phyloP scores from a whole-genome alignment of 805 yeast genomes.

The Saccharomycopsis selenospora region DNA sequence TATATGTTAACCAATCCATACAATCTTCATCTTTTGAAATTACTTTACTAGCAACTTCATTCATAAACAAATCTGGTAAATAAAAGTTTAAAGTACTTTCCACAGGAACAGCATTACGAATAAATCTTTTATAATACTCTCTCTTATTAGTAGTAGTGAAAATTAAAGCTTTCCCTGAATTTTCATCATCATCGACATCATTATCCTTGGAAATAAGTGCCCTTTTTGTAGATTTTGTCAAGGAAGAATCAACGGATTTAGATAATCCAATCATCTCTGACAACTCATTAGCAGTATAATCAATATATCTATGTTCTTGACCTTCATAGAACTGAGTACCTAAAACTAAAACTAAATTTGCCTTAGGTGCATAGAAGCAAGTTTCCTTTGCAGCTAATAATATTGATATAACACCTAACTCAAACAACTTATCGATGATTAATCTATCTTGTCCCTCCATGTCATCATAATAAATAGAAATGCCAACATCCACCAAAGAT shows the following conservation, averaged over 20 bases:
- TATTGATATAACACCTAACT: slow-evolving; percentile 43
- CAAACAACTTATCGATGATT: slow-evolving; percentile 48
- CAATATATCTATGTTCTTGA: slow-evolving; percentile 59
- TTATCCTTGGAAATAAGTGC: slow-evolving; percentile 26
- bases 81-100: slow-evolving; percentile 63
- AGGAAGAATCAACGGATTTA: slow-evolving; percentile 12
- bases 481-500: slow-evolving; percentile 45
- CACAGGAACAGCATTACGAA: slow-evolving; percentile 69
- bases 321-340: slow-evolving; percentile 73
- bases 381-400: slow-evolving; percentile 59
- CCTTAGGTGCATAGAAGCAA: slow-evolving; percentile 41
- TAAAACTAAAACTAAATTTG: slow-evolving; percentile 51
- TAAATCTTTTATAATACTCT: slow-evolving; percentile 62
- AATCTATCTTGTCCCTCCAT: slow-evolving; percentile 50
- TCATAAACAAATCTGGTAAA: slow-evolving; percentile 60
- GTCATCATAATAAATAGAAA: slow-evolving; percentile 53
- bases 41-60: slow-evolving; percentile 63
- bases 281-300: slow-evolving; percentile 58
- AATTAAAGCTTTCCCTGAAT: slow-evolving; percentile 39
- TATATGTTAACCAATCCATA: slow-evolving; percentile 82
- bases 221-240: not conserved
- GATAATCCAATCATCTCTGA: slow-evolving; percentile 57
- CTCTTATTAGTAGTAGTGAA: slow-evolving; percentile 49
- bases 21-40: slow-evolving; percentile 73
- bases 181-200: slow-evolving; percentile 24